Evolutionary conservation across 179 eudicot genomes (phyloP).

Genomic region (Actinidia chinensis): DNA sequence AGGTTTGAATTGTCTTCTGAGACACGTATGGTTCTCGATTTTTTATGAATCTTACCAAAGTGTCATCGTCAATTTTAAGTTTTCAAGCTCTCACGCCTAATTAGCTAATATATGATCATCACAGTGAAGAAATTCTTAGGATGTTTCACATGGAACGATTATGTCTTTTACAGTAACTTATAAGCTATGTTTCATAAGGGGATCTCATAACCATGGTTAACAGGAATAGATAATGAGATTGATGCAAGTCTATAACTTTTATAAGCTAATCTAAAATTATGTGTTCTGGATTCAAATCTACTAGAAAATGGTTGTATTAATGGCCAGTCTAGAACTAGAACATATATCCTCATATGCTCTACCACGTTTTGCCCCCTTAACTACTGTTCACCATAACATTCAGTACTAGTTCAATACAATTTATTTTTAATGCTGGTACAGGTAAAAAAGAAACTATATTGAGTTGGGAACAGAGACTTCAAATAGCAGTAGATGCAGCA

Average conservation of each 20-base stretch:
- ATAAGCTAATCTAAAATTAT: no score
- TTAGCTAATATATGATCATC: background rate
- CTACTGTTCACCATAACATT: background rate
- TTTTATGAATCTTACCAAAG: background rate
- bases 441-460: background rate
- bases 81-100: background rate
- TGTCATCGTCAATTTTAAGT: background rate
- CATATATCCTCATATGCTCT: no score
- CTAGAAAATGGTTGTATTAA: no score
- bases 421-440: background rate
- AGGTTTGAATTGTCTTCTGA: conserved; percentile 17
- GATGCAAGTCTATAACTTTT: no score
- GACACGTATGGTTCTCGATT: background rate
- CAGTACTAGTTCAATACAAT: background rate
- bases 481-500: conserved; percentile 40
- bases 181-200: background rate
- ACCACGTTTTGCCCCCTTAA: background rate
- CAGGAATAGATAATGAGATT: no score
- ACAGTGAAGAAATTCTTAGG: background rate
- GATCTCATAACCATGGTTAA: background rate
- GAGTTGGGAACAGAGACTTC: conserved; percentile 37
- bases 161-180: background rate
- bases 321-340: no score
- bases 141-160: background rate
- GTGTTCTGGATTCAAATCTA: no score